Evolutionary conservation across 768 basidiomycete species (phyloP).

Genomic region (Tremella yokohamensis): DNA sequence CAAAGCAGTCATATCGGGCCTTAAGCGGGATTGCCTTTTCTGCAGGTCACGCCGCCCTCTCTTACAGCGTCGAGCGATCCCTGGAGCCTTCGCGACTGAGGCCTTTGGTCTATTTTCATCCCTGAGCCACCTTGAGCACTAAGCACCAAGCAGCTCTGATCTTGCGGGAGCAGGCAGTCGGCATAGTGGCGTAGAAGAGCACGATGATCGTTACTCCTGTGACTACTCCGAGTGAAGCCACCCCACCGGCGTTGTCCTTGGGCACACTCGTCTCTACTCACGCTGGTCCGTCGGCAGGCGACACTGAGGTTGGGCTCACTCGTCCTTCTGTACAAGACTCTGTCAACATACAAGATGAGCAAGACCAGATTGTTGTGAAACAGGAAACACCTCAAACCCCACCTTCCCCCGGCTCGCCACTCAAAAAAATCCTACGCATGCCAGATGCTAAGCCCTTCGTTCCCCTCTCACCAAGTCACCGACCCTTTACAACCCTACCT

Average conservation of each 20-base stretch:
- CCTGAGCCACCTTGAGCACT: no score
- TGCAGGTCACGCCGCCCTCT: no score
- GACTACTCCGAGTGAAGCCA: background rate
- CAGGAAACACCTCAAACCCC: background rate
- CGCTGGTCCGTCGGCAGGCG: background rate
- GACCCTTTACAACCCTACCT: background rate
- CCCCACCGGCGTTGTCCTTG: background rate
- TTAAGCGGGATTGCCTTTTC: no score
- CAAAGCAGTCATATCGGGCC: no score
- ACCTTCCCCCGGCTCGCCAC: conserved; percentile 1
- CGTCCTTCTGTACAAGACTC: background rate
- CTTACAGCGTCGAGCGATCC: no score
- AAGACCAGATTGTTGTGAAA: background rate
- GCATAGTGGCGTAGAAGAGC: no score
- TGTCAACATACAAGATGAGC: background rate
- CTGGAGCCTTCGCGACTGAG: no score
- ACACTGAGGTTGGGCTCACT: background rate
- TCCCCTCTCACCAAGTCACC: background rate
- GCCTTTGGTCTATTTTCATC: no score
- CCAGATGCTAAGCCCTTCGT: background rate
- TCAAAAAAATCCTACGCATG: background rate
- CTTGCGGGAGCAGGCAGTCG: no score
- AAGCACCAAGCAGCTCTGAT: no score
- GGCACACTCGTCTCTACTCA: background rate
- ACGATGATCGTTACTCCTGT: background rate